Base-by-base conservation (phyloP, 23 red algal genomes). In the Chondrus crispus region DNA sequence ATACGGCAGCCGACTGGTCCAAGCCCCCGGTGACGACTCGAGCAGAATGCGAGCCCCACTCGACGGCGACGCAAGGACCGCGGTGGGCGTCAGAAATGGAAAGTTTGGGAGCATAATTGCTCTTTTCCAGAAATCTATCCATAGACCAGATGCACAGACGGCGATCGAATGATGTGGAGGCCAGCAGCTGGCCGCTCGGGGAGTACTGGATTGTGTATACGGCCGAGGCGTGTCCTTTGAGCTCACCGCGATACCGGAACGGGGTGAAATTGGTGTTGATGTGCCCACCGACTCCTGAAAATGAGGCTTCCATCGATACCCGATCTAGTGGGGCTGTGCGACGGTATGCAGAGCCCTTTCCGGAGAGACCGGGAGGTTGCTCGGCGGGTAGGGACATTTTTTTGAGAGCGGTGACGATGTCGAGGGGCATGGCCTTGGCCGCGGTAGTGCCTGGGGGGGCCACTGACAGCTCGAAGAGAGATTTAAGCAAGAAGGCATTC, bases 171-270 rank as follows among this genome's bases (percentile, higher is more conserved):
- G 91, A 95, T 19, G 84, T 76, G 19, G 87, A 88, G 40, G 85
- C 91, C 7, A 97, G 48, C 10, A 84, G 60, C 35, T 62, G 62
- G 37, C 91, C 95, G 69, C 87, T 85, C 4, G 39, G 76, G n/a
- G 95, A 97, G 51, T 89, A 97, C 11, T 75, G 39, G 22, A 97
- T 49, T 44, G 75, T 85, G 53, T 97, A 97, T 13, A 97, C 91
- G 20, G 95, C 91, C 19, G 75, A 85, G 1, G 77, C 42, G 74
- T 97, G 95, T 19, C 70, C 95, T 41, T 62, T 74, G 71, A 97
- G 54, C 14, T 97, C 74, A 62, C 62, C 77, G 16, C 85, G 45
- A 19, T 64, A 84, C 48, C 41, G 33, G 52, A 97, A 90, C 8
- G 79, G 68, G 9, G 85, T 87, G 41, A 42, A 86, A 11, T n/a